phyloP scores from a whole-genome alignment of 176 grass and related monocot genomes.

The Carex scoparia region DNA sequence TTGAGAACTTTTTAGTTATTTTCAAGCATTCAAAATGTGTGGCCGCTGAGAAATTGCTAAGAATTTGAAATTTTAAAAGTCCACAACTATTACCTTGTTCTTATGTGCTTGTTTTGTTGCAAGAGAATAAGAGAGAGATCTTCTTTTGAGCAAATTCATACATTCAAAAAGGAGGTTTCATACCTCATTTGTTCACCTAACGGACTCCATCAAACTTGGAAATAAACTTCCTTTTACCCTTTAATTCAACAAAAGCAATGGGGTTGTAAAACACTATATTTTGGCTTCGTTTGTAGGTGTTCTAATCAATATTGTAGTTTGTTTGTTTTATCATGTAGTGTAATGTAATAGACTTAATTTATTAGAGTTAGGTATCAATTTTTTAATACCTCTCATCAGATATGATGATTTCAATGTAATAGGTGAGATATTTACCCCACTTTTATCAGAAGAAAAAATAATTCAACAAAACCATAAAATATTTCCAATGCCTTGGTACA shows the following conservation, averaged over 20 bases:
- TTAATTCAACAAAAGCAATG: neutral
- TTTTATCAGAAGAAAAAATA: too few relatives aligned
- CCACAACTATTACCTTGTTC: neutral
- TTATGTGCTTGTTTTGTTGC: conserved; percentile 15
- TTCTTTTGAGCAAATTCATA: neutral
- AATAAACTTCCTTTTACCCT: neutral
- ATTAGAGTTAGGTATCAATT: too few relatives aligned
- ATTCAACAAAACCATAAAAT: neutral
- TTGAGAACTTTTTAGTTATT: neutral
- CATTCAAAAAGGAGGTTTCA: neutral
- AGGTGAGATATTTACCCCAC: too few relatives aligned
- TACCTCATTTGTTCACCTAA: neutral
- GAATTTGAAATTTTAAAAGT: neutral
- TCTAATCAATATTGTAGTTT: too few relatives aligned
- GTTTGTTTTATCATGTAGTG: too few relatives aligned
- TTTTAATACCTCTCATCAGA: too few relatives aligned
- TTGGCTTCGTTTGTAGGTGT: too few relatives aligned
- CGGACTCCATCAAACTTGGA: neutral
- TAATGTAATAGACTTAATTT: too few relatives aligned
- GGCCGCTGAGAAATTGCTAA: neutral
- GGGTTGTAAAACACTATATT: too few relatives aligned
- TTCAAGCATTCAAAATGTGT: conserved; percentile 4
- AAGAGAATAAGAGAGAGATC: neutral
- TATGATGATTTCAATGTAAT: too few relatives aligned
- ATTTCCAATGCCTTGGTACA: neutral